Base-by-base conservation (phyloP, 225 moss, liverwort and hornwort species). In the Antitrichia curtipendula region DNA sequence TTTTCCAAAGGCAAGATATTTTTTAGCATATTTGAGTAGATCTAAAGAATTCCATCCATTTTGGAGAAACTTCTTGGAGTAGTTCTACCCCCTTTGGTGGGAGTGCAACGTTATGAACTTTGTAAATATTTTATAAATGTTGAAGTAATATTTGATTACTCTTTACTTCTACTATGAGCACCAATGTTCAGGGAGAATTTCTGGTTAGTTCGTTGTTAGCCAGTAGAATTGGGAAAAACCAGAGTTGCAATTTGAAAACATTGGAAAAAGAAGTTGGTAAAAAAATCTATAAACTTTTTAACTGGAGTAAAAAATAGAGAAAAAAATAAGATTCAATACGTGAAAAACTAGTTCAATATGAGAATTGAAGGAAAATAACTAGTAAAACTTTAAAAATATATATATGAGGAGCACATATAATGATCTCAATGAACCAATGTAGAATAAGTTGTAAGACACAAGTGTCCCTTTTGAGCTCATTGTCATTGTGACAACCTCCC, bases 221-320 rank as follows among this genome's bases (percentile, higher is more conserved):
- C 1, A 4, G 10, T 15, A 27, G 1, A 71, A 71, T 40, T 71
- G 43, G 1, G 0, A 16, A 27, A 43, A 3, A 0, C 11, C 23
- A 10, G 11, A 6, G 17, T 43, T 71, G 43, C 9, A 71, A 43
- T 71, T 43, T 43, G 5, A 43, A 71, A 71, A 24, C 25, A 14
- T 23, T 10, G 0, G 0, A 12, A 10, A 15, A 5, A 70, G n/a
- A 34, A 15, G 0, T 0, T 2, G 3, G 5, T 43, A 16, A 27
- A 41, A 5, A 27, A 27, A 43, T 41, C 15, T 38, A 7, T 14
- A 25, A 27, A 15, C 3, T 16, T 43, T 27, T 3, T 71, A 16
- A 9, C 9, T 9, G 16, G 9, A 27, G 5, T 28, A 27, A 28
- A 28, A 28, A 28, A 25, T 16, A 5, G 7, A 13, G 28, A 43